A percentile compares a stretch with the other conserved stretches of the same genome.
Conservation (phyloP, 2,329 filamentous ascomycete genomes). For the Phaeosphaeria sp. region DNA sequence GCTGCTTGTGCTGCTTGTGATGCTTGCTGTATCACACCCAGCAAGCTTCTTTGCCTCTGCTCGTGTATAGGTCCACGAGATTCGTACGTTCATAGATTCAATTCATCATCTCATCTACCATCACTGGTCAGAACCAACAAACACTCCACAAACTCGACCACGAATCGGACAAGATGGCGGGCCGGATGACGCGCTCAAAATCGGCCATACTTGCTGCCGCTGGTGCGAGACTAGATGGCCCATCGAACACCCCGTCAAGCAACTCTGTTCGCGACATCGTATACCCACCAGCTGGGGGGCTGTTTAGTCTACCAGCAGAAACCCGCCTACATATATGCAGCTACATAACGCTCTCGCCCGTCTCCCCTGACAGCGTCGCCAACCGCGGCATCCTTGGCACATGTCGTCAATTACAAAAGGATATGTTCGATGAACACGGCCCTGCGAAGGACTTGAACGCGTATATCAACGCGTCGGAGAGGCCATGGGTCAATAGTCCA, state of each 20-base stretch:
- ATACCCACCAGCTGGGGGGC: not conserved
- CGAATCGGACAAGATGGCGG: not conserved
- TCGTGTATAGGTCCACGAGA: too few species aligned
- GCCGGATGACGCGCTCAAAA: not conserved
- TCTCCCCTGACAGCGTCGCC: not conserved
- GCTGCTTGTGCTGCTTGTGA: too few species aligned
- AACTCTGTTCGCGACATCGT: not conserved
- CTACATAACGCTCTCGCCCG: slow-evolving; percentile 7
- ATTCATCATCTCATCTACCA: too few species aligned
- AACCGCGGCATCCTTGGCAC: slow-evolving; percentile 2
- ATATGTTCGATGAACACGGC: slow-evolving; percentile 1
- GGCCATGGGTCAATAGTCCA: not conserved
- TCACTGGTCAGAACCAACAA: too few species aligned
- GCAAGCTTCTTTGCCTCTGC: too few species aligned
- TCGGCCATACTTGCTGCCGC: too few species aligned
- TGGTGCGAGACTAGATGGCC: not conserved
- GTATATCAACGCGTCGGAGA: not conserved
- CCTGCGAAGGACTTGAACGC: not conserved
- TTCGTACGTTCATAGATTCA: too few species aligned
- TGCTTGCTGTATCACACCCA: too few species aligned
- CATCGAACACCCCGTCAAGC: not conserved
- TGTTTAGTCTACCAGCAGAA: slow-evolving; percentile 5
- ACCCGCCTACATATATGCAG: slow-evolving; percentile 12
- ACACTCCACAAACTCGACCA: not conserved
- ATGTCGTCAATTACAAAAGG: slow-evolving; percentile 4